phyloP scores from a whole-genome alignment of 768 basidiomycete species.

The Trametes punicea region DNA sequence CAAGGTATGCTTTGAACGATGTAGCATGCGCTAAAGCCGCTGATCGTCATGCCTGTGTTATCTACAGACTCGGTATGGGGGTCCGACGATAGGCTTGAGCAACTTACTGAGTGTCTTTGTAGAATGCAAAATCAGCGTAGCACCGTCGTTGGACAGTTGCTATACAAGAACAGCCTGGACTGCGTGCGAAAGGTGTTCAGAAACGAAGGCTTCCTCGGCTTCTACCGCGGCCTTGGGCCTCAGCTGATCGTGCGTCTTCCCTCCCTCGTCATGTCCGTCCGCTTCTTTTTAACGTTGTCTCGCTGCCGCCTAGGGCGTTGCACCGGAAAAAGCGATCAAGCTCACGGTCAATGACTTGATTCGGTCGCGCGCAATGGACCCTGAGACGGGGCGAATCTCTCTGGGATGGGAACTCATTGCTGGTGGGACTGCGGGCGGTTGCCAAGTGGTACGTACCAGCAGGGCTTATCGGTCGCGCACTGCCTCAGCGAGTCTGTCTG shows the following conservation, averaged over 20 bases:
- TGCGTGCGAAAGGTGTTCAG: slow-evolving; percentile 91
- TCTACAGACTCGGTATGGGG: slow-evolving; percentile 53
- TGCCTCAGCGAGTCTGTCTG: slow-evolving; percentile 10
- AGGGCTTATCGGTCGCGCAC: background rate
- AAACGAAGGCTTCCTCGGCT: slow-evolving; percentile 93
- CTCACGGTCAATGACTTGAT: slow-evolving; percentile 94
- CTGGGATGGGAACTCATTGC: slow-evolving; percentile 89
- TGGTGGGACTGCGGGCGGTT: slow-evolving; percentile 91
- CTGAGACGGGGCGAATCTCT: slow-evolving; percentile 92
- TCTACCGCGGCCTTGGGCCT: slow-evolving; percentile 94
- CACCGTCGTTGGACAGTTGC: slow-evolving; percentile 92
- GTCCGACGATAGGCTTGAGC: background rate
- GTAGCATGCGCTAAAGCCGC: background rate
- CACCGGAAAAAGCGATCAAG: slow-evolving; percentile 98
- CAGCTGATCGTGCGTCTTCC: slow-evolving; percentile 72
- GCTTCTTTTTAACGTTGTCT: background rate
- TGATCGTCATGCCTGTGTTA: background rate
- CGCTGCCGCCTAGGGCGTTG: slow-evolving; percentile 64
- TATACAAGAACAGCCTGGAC: slow-evolving; percentile 96
- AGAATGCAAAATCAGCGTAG: slow-evolving; percentile 98
- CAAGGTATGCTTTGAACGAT: slow-evolving; percentile 50
- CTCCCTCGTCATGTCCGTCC: background rate
- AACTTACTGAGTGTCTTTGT: background rate
- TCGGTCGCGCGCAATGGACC: slow-evolving; percentile 80
- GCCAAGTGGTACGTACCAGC: slow-evolving; percentile 82